These are phyloP conservation scores for Aspergillus sp. DNA, from an alignment of 2,329 filamentous ascomycete species.

Conservation along the genomic window DNA sequence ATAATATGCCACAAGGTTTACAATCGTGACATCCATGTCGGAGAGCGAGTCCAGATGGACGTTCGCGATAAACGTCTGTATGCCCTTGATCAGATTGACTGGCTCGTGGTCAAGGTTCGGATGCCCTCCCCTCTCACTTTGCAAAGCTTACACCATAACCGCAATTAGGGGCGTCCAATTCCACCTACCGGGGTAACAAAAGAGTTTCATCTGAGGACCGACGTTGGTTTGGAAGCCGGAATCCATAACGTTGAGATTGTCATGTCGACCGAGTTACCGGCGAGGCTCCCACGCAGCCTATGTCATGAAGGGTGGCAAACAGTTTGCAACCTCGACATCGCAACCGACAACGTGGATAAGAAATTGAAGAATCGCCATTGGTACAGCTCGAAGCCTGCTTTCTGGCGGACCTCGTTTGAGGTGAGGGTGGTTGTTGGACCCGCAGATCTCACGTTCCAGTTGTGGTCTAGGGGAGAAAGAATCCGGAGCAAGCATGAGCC, in stretches of 20 bases:
- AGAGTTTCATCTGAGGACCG: slow-evolving; percentile 30
- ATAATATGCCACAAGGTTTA: slow-evolving; percentile 37
- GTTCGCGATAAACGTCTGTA: slow-evolving; percentile 35
- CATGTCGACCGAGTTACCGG: slow-evolving; percentile 29
- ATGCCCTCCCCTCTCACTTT: too few species aligned
- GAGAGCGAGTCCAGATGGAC: slow-evolving; percentile 30
- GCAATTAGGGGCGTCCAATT: slow-evolving; percentile 19
- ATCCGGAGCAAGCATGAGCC: slow-evolving; percentile 31
- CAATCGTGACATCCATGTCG: slow-evolving; percentile 30
- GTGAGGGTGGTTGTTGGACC: slow-evolving; percentile 36
- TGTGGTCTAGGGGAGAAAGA: slow-evolving; percentile 33
- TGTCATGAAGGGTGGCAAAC: slow-evolving; percentile 24
- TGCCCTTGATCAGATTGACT: slow-evolving; percentile 37
- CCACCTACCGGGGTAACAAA: slow-evolving; percentile 27
- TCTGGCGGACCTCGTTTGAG: slow-evolving; percentile 34
- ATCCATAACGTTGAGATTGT: slow-evolving; percentile 37
- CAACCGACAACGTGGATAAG: slow-evolving; percentile 30
- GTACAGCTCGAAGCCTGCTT: slow-evolving; percentile 34
- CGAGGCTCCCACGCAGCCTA: slow-evolving; percentile 28
- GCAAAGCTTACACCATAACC: too few species aligned
- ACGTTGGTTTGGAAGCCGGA: slow-evolving; percentile 22
- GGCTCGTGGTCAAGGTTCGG: slow-evolving; percentile 36
- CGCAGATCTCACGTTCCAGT: slow-evolving; percentile 38
- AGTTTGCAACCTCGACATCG: slow-evolving; percentile 34
- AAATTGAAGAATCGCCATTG: slow-evolving; percentile 40